These are phyloP conservation scores for Nothopassalora personata DNA, from an alignment of 2,329 filamentous ascomycete species.

Conservation along the genomic window DNA sequence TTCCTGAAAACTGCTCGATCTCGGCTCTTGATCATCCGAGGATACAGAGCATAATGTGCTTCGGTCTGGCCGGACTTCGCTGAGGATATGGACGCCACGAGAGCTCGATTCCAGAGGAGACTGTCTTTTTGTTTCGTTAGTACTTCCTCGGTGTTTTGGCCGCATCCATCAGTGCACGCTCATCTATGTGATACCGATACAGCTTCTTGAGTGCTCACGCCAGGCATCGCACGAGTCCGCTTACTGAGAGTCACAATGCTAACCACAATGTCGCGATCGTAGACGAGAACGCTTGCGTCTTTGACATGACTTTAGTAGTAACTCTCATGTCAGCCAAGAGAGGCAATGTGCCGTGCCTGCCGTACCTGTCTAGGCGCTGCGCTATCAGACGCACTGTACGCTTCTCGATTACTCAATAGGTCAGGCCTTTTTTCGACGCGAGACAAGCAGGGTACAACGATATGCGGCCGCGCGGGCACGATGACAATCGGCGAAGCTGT, in stretches of 20 bases:
- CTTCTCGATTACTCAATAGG: not conserved
- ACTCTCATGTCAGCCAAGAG: conserved; percentile 6
- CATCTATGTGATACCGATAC: not conserved
- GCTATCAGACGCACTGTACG: not conserved
- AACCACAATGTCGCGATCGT: not conserved
- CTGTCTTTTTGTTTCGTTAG: not conserved
- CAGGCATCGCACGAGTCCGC: not conserved
- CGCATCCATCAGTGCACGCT: not conserved
- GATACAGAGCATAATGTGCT: not conserved
- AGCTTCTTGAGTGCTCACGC: not conserved
- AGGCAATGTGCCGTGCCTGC: conserved; percentile 8
- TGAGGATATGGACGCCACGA: not conserved
- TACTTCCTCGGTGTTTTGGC: not conserved
- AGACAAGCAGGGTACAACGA: not conserved
- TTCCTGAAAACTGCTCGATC: not conserved
- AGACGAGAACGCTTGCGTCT: not conserved
- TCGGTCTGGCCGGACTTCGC: not conserved
- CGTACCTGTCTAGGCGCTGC: not conserved
- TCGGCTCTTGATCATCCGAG: not conserved
- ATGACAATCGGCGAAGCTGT: not conserved
- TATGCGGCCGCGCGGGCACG: not conserved
- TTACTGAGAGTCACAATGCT: not conserved
- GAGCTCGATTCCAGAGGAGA: not conserved
- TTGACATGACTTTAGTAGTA: not conserved
- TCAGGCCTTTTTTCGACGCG: not conserved